Evolutionary conservation across 306 rosid genomes (phyloP).

Genomic region (Senna siamea): DNA sequence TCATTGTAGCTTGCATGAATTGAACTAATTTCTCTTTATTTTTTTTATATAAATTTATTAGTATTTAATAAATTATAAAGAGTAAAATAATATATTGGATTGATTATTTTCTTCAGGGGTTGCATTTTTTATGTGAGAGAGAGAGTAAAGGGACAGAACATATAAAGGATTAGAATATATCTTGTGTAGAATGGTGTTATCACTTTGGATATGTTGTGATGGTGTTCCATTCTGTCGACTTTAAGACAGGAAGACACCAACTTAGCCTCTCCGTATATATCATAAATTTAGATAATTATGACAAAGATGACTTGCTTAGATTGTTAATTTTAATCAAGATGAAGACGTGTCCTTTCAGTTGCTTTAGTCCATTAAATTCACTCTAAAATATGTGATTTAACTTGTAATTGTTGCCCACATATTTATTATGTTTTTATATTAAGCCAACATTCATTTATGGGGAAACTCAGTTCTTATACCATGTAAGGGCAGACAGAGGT

Average conservation of each 20-base stretch:
- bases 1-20: slow-evolving; percentile 1
- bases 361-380: not conserved
- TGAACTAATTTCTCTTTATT: not conserved
- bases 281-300: not conserved
- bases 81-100: not conserved
- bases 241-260: slow-evolving; percentile 4
- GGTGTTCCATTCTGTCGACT: slow-evolving; percentile 7
- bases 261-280: slow-evolving; percentile 17
- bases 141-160: slow-evolving; percentile 7
- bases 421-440: slow-evolving; percentile 9
- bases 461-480: not conserved
- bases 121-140: slow-evolving; percentile 18
- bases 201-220: slow-evolving; percentile 9
- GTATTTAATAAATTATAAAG: slow-evolving; percentile 6
- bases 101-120: slow-evolving; percentile 14
- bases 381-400: not conserved
- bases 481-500: slow-evolving; percentile 10
- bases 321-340: slow-evolving; percentile 17
- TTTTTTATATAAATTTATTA: not conserved
- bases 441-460: slow-evolving; percentile 9
- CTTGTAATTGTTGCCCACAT: slow-evolving; percentile 5
- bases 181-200: not conserved
- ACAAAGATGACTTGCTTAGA: slow-evolving; percentile 15
- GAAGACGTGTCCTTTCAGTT: slow-evolving; percentile 16
- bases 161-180: slow-evolving; percentile 1